Conservation (phyloP, 1,139 yeast genomes). For the Candida mesenterica region DNA sequence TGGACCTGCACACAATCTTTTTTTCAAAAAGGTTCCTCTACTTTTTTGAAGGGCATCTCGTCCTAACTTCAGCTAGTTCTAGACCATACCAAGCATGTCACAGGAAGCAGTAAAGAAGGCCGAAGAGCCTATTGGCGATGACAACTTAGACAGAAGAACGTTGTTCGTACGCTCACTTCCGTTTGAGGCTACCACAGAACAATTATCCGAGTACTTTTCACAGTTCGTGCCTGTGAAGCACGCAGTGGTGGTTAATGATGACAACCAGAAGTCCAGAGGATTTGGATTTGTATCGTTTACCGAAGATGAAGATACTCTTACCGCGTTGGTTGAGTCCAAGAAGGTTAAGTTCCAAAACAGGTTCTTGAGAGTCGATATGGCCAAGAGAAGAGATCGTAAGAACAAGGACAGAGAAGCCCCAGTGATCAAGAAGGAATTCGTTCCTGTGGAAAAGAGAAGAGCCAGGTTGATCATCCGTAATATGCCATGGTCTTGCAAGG, state of each 20-base stretch:
- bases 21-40: too few species aligned
- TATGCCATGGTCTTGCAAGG: slow-evolving; percentile 93
- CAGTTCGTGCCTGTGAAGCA: slow-evolving; percentile 94
- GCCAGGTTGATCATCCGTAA: slow-evolving; percentile 88
- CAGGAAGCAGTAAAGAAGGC: slow-evolving; percentile 3
- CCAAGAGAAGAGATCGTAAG: slow-evolving; percentile 87
- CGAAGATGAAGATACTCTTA: slow-evolving; percentile 76
- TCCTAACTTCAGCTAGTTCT: background rate
- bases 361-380: slow-evolving; percentile 75
- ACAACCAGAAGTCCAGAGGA: slow-evolving; percentile 75
- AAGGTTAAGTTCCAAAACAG: slow-evolving; percentile 65
- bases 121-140: slow-evolving; percentile 20
- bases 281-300: slow-evolving; percentile 95
- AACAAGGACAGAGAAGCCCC: slow-evolving; percentile 16
- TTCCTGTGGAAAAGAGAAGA: slow-evolving; percentile 57
- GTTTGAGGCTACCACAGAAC: slow-evolving; percentile 73
- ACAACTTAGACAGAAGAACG: slow-evolving; percentile 57
- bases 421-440: slow-evolving; percentile 25
- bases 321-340: slow-evolving; percentile 70
- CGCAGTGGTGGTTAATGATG: slow-evolving; percentile 86
- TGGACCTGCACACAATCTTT: too few species aligned
- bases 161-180: slow-evolving; percentile 86
- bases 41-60: slow-evolving; percentile 4
- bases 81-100: too few species aligned
- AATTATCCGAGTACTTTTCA: slow-evolving; percentile 79